Conservation (phyloP, 2,329 filamentous ascomycete species). For the Trichoderma lentiforme region DNA sequence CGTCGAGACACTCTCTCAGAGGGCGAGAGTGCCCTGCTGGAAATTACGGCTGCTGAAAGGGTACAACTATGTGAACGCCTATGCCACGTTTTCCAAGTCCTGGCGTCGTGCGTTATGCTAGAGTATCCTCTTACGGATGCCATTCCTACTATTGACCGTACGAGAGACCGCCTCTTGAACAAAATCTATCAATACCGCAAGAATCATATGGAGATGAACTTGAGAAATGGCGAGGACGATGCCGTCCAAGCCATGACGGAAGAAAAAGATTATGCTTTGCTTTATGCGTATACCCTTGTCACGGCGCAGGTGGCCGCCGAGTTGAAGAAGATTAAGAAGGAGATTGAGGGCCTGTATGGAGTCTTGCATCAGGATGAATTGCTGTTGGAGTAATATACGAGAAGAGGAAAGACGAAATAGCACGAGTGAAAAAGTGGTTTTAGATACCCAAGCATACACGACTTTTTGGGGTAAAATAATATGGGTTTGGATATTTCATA, state of each 20-base stretch:
- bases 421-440: background rate
- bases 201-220: slow-evolving; percentile 48
- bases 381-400: slow-evolving; percentile 46
- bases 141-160: slow-evolving; percentile 76
- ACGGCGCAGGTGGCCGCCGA: slow-evolving; percentile 65
- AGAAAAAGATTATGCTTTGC: slow-evolving; percentile 81
- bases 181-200: slow-evolving; percentile 86
- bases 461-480: background rate
- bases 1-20: slow-evolving; percentile 66
- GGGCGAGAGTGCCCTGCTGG: slow-evolving; percentile 77
- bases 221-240: slow-evolving; percentile 20
- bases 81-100: slow-evolving; percentile 80
- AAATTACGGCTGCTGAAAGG: slow-evolving; percentile 76
- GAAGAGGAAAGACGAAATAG: background rate
- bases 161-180: slow-evolving; percentile 77
- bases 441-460: background rate
- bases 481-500: background rate
- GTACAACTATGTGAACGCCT: slow-evolving; percentile 81
- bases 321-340: slow-evolving; percentile 56
- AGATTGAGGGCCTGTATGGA: slow-evolving; percentile 62
- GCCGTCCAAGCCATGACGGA: slow-evolving; percentile 46
- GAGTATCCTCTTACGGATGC: slow-evolving; percentile 91
- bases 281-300: slow-evolving; percentile 84
- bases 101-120: slow-evolving; percentile 89
- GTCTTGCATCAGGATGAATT: slow-evolving; percentile 59